A percentile compares a stretch with the other conserved stretches of the same genome.
These are phyloP conservation scores for Coniosporium tulheliwenetii DNA, from an alignment of 2,329 filamentous ascomycete species.

Conservation along the genomic window DNA sequence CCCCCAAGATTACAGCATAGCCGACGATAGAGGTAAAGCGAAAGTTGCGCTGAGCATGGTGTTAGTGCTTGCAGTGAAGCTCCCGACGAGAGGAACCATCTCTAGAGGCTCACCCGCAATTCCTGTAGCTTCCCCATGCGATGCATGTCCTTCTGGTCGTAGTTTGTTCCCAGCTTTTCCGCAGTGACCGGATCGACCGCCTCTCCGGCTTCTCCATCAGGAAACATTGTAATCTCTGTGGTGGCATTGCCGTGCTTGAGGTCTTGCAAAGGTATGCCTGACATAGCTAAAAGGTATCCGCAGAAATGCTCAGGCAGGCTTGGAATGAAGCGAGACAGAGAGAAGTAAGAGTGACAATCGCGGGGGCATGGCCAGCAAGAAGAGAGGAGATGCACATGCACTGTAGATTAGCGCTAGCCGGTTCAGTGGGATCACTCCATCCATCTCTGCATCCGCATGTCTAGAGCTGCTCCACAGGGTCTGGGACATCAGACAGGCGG, in stretches of 20 bases:
- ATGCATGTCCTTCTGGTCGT: constrained; percentile 5
- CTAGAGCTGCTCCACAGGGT: neutral
- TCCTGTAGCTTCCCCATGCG: constrained; percentile 5
- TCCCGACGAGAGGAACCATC: too few species aligned
- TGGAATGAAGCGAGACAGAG: neutral
- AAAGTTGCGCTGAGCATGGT: constrained; percentile 5
- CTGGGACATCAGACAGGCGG: neutral
- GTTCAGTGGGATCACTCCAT: neutral
- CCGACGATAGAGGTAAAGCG: constrained; percentile 10
- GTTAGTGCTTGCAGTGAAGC: too few species aligned
- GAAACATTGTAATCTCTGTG: neutral
- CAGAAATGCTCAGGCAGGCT: neutral
- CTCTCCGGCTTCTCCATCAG: neutral
- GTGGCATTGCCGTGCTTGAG: neutral
- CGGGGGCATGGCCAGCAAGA: neutral
- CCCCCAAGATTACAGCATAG: constrained; percentile 9
- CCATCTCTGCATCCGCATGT: neutral
- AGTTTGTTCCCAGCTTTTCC: constrained; percentile 12
- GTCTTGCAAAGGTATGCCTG: neutral
- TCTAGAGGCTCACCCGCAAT: neutral
- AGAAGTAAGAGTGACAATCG: neutral
- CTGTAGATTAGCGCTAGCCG: neutral
- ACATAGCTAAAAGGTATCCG: neutral
- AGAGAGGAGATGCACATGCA: neutral
- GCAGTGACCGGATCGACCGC: neutral